Evolutionary conservation across 495 filamentous ascomycete genomes (phyloP).

Genomic region (Tetracladium setigerum): DNA sequence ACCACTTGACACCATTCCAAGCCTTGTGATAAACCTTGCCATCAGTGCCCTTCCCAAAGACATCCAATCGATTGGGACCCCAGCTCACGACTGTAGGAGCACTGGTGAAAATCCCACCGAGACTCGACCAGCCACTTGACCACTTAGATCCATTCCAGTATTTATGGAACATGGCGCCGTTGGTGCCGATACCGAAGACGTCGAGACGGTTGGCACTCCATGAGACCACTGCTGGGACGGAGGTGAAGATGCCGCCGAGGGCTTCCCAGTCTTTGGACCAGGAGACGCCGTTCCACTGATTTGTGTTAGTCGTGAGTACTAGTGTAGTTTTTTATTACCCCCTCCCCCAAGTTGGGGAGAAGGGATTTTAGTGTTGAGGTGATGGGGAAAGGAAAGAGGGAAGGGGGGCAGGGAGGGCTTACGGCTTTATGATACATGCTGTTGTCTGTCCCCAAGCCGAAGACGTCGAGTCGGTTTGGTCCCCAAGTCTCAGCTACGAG

Average conservation of each 20-base stretch:
- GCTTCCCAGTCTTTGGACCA: slow-evolving; percentile 22
- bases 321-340: too few species aligned
- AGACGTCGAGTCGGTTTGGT: slow-evolving; percentile 20
- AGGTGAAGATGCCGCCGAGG: slow-evolving; percentile 19
- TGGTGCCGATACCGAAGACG: slow-evolving; percentile 23
- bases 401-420: too few species aligned
- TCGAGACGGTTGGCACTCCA: slow-evolving; percentile 27
- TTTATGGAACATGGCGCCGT: slow-evolving; percentile 24
- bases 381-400: too few species aligned
- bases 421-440: slow-evolving; percentile 15
- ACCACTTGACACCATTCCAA: slow-evolving; percentile 20
- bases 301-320: too few species aligned
- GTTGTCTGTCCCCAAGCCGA: slow-evolving; percentile 15
- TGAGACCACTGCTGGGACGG: slow-evolving; percentile 22
- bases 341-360: too few species aligned
- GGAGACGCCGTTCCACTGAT: slow-evolving; percentile 4
- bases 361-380: too few species aligned
- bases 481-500: slow-evolving; percentile 24
- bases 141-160: slow-evolving; percentile 17
- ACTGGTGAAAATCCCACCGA: slow-evolving; percentile 19
- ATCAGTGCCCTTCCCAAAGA: slow-evolving; percentile 25
- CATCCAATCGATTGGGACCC: slow-evolving; percentile 26
- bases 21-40: slow-evolving; percentile 13
- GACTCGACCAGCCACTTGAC: slow-evolving; percentile 17
- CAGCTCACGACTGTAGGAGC: slow-evolving; percentile 24